phyloP scores from a whole-genome alignment of 2,329 filamentous ascomycete genomes.

The Lecanicillium sp. region DNA sequence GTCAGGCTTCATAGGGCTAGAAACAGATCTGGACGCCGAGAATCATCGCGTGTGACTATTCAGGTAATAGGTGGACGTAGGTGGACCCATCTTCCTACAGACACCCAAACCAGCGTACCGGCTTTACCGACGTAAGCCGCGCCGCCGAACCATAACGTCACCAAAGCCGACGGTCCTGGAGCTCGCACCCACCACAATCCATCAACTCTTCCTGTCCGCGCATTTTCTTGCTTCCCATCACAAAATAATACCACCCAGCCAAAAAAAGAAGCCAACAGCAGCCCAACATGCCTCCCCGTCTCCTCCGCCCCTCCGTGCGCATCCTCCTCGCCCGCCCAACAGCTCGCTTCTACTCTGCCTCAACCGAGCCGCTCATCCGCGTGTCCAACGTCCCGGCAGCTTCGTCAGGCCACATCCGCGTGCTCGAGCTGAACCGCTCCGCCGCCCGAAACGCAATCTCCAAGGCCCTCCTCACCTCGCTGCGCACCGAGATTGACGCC shows the following conservation, averaged over 20 bases:
- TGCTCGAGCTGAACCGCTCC: slow-evolving; percentile 82
- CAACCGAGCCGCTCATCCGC: slow-evolving; percentile 50
- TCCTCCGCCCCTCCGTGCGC: slow-evolving; percentile 13
- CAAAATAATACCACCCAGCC: too few species aligned
- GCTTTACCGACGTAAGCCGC: too few species aligned
- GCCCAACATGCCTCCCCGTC: slow-evolving; percentile 23
- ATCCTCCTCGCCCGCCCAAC: slow-evolving; percentile 10
- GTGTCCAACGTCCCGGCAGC: slow-evolving; percentile 70
- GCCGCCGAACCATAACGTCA: too few species aligned
- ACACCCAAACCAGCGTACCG: too few species aligned
- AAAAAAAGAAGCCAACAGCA: too few species aligned
- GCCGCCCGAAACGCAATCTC: slow-evolving; percentile 87
- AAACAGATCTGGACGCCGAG: too few species aligned
- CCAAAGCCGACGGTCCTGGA: too few species aligned
- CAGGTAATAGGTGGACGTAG: too few species aligned
- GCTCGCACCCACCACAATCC: slow-evolving; percentile 3
- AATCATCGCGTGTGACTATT: too few species aligned
- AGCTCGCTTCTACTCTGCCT: slow-evolving; percentile 33
- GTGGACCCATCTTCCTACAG: too few species aligned
- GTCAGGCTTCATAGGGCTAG: too few species aligned
- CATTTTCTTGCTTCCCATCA: too few species aligned
- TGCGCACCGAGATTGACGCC: slow-evolving; percentile 64
- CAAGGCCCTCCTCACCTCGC: slow-evolving; percentile 59
- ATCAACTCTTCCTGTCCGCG: slow-evolving; percentile 2
- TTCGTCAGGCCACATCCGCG: slow-evolving; percentile 72